Base-by-base conservation (phyloP, 768 basidiomycete genomes). In the Botryobasidium botryosum region DNA sequence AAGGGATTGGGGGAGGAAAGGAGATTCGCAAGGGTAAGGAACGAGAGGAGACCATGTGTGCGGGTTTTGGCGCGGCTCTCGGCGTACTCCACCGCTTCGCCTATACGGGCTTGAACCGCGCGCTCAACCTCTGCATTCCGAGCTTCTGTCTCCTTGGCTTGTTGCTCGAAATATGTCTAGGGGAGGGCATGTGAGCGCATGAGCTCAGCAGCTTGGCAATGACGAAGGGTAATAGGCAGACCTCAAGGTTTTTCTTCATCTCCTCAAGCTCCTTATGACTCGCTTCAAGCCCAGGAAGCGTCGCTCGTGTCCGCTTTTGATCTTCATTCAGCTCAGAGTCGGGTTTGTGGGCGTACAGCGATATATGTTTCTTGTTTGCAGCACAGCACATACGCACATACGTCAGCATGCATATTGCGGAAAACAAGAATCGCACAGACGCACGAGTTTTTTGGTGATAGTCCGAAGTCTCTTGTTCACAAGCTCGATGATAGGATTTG, bases 161-260 rank as follows among this genome's bases (percentile, higher is more conserved):
- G 44, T n/a, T n/a, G 8, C 31, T n/a, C n/a, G 31, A n/a, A 8
- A 33, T 10, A 8, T 10, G 31, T 8, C 31, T 10, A 33, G 31
- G 10, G 31, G 31, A 33, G 8, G 31, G 10, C 8, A 33, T 33
- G 8, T 33, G 18, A 42, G 27, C n/a, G n/a, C n/a, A n/a, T n/a
- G n/a, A n/a, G n/a, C n/a, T n/a, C n/a, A n/a, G n/a, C n/a, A n/a
- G 44, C 17, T 44, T 24, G 26, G 6, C 31, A 27, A 25, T 27
- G 21, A 12, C 28, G 18, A 24, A 29, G 32, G 24, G 36, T 13
- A 25, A 26, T 13, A n/a, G 10, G 59, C 65, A 32, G 36, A 87
- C 88, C 72, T 92, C 85, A 50, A 90, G 69, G 33, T 70, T 74
- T 58, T 82, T 87, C 60, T 79, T 81, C 35, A 88, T 72, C 46